Base-by-base conservation (phyloP, 257 asterid genomes). In the Vinca minor region DNA sequence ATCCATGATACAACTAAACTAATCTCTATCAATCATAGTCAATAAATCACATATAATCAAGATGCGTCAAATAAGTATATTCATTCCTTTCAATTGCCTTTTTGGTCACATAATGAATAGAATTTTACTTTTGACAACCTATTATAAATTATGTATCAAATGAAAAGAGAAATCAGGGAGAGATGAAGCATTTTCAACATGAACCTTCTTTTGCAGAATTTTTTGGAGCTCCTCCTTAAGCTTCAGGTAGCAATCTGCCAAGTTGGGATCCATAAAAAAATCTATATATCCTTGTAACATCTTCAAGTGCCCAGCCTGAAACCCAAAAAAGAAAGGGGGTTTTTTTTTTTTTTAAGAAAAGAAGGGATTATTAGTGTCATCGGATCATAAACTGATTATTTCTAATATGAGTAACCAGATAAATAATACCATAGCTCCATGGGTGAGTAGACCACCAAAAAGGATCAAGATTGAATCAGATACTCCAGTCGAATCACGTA, bases 401-500 rank as follows among this genome's bases (percentile, higher is more conserved):
- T 20, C 35, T 45, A 11, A 42, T 42, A 42, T 42, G n/a, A 39
- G 21, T 38, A 46, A 47, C 15, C 14, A 45, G 55, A 69, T 62
- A 52, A 70, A 65, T 69, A 18, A 68, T 92, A 92, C 98, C 97
- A 26, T 70, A 48, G 85, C 68, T 53, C 95, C 93, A 55, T 71
- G 28, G 69, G 60, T 80, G 38, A 92, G 83, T 69, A 75, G 67
- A 75, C 98, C 95, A 71, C 98, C 98, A 73, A 92, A 92, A 44
- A 92, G 94, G 81, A 92, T 87, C 88, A 92, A 80, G 73, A 85
- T 82, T 18, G 98, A 92, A 87, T 92, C 98, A 54, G 98, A 87
- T 71, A 92, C 94, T 72, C 98, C 98, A 69, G 98, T 87, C 4
- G 97, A 92, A 80, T 92, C 98, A 26, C 98, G 96, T 79, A 89